Conservation (phyloP, 768 basidiomycete species). For the Pholiota conissans region DNA sequence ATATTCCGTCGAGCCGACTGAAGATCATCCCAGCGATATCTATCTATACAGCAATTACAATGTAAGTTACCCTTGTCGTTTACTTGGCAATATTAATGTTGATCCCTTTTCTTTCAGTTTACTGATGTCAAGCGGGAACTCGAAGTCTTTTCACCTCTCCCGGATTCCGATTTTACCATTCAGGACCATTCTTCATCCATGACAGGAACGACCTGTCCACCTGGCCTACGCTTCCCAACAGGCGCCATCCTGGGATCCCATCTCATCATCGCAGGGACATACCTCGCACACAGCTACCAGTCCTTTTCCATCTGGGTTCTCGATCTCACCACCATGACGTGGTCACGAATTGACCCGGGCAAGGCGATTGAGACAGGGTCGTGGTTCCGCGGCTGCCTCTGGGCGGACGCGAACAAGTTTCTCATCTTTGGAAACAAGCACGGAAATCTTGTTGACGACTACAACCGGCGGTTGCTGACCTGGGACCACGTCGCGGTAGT, state of each 20-base stretch:
- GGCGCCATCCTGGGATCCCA: conserved; percentile 90
- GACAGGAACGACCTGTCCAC: conserved; percentile 82
- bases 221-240: conserved; percentile 94
- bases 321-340: conserved; percentile 77
- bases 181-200: conserved; percentile 81
- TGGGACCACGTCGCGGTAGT: conserved; percentile 93
- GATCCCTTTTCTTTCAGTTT: conserved; percentile 52
- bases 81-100: not conserved
- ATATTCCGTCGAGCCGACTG: conserved; percentile 70
- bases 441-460: conserved; percentile 89
- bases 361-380: conserved; percentile 84
- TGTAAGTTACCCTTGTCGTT: conserved; percentile 42
- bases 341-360: conserved; percentile 89
- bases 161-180: conserved; percentile 74
- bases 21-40: conserved; percentile 82
- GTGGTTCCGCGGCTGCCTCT: conserved; percentile 92
- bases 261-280: conserved; percentile 93
- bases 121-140: conserved; percentile 95
- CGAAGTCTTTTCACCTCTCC: conserved; percentile 84
- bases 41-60: conserved; percentile 97
- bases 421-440: conserved; percentile 89
- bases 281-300: conserved; percentile 91
- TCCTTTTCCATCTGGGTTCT: conserved; percentile 97
- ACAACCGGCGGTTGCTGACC: conserved; percentile 85
- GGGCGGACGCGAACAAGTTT: conserved; percentile 82